These are phyloP conservation scores for Aspergillus jensenii DNA, from an alignment of 2,329 filamentous ascomycete species.

Conservation along the genomic window DNA sequence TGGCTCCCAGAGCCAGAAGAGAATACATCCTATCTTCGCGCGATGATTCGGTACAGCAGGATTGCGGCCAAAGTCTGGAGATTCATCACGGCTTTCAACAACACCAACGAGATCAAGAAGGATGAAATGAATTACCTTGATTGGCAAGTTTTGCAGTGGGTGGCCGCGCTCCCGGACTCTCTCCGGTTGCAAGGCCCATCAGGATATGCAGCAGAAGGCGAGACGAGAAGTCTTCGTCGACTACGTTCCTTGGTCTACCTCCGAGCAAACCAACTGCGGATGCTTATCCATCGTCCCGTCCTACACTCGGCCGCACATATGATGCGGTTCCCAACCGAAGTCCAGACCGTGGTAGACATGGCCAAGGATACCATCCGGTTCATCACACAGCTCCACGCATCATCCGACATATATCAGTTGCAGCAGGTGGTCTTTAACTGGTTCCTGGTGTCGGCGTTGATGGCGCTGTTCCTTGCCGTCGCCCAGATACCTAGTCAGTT, in stretches of 20 bases:
- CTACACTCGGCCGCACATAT: constrained; percentile 75
- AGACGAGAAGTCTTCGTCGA: constrained; percentile 64
- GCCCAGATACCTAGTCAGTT: constrained; percentile 62
- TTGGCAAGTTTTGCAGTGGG: constrained; percentile 81
- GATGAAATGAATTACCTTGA: constrained; percentile 79
- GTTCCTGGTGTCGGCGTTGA: constrained; percentile 63
- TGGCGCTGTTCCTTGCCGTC: constrained; percentile 63
- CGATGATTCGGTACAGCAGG: constrained; percentile 81
- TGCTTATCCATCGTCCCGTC: constrained; percentile 82
- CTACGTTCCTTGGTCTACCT: constrained; percentile 81
- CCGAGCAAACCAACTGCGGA: constrained; percentile 85
- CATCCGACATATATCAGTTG: constrained; percentile 60
- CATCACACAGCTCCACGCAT: constrained; percentile 60
- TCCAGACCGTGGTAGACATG: constrained; percentile 65
- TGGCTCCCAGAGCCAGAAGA: constrained; percentile 70
- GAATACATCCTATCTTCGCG: constrained; percentile 68
- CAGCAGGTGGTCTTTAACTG: constrained; percentile 67
- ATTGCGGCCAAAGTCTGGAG: constrained; percentile 84
- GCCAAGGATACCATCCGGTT: constrained; percentile 65
- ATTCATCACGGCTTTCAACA: constrained; percentile 70
- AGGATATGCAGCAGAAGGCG: constrained; percentile 32
- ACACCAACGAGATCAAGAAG: constrained; percentile 63
- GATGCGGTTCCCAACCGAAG: constrained; percentile 69
- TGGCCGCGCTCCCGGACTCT: constrained; percentile 65
- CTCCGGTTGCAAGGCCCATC: constrained; percentile 61